Percentiles rank a stretch among this genome's conserved stretches.
Evolutionary conservation across 2,329 filamentous ascomycete species (phyloP).

Genomic region (Cladophialophora yegresii): DNA sequence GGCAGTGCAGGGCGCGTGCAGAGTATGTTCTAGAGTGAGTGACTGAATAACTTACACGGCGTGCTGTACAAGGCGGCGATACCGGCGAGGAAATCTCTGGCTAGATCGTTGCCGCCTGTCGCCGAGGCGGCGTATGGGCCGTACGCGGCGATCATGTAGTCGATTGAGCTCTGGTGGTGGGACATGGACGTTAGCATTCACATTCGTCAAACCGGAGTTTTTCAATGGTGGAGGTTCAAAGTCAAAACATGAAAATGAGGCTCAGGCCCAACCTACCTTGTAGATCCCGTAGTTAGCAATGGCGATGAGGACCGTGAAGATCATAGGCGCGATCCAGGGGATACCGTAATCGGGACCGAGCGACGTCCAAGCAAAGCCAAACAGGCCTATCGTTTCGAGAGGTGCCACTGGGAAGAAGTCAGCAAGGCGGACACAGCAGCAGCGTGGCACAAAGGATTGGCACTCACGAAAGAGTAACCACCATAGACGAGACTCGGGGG

Average conservation of each 20-base stretch:
- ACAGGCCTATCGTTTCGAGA: conserved; percentile 59
- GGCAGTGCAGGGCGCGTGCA: too few relatives aligned
- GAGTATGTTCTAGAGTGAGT: too few relatives aligned
- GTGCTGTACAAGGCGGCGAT: conserved; percentile 61
- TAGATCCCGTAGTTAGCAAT: conserved; percentile 58
- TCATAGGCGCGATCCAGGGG: conserved; percentile 64
- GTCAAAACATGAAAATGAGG: too few relatives aligned
- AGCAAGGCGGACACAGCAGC: not conserved
- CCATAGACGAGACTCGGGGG: conserved; percentile 64
- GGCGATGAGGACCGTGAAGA: conserved; percentile 61
- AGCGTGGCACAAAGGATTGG: not conserved
- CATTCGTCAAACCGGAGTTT: not conserved
- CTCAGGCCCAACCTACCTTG: not conserved
- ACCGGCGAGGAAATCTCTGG: conserved; percentile 64
- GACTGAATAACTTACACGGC: conserved; percentile 46
- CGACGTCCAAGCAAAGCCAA: conserved; percentile 63
- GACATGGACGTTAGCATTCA: not conserved
- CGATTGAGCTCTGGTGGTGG: conserved; percentile 58
- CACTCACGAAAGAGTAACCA: conserved; percentile 57
- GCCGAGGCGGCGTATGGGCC: conserved; percentile 65
- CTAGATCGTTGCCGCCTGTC: conserved; percentile 66
- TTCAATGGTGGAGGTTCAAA: not conserved
- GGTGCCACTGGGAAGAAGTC: conserved; percentile 50
- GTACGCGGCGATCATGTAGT: conserved; percentile 69
- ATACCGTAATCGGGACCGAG: conserved; percentile 53